Evolutionary conservation across 1,284 basidiomycete genomes (phyloP).

Genomic region (Rhodotorula sp.): DNA sequence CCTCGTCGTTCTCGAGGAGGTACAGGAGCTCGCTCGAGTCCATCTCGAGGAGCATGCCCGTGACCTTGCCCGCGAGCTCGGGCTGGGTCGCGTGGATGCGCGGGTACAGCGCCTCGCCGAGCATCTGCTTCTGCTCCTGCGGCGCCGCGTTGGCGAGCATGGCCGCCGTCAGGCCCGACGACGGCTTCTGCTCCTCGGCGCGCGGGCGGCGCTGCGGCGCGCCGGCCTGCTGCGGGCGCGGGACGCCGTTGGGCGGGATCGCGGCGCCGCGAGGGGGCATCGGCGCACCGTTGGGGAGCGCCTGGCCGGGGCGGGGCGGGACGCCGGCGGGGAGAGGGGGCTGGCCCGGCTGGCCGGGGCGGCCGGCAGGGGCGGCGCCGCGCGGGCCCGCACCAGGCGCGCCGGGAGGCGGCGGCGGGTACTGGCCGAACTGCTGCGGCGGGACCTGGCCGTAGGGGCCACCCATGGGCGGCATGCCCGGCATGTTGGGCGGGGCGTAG

Average conservation of each 20-base stretch:
- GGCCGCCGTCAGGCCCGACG: slow-evolving; percentile 53
- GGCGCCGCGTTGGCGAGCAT: slow-evolving; percentile 72
- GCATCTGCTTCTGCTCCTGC: slow-evolving; percentile 94
- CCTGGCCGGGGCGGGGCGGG: slow-evolving; percentile 28
- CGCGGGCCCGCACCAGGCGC: slow-evolving; percentile 58
- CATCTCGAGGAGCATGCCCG: slow-evolving; percentile 75
- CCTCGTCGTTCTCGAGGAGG: slow-evolving; percentile 75
- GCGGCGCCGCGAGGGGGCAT: slow-evolving; percentile 40
- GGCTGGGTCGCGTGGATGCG: slow-evolving; percentile 57
- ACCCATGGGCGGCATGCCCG: slow-evolving; percentile 63
- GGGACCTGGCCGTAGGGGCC: slow-evolving; percentile 58
- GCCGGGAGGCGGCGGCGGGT: slow-evolving; percentile 48
- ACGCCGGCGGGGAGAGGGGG: slow-evolving; percentile 33
- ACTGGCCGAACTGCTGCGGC: slow-evolving; percentile 42
- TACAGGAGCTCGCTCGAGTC: slow-evolving; percentile 86
- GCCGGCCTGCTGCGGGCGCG: slow-evolving; percentile 56
- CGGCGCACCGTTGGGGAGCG: slow-evolving; percentile 37
- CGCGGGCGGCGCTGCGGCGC: slow-evolving; percentile 51
- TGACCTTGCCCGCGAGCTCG: slow-evolving; percentile 94
- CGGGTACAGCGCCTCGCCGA: slow-evolving; percentile 70
- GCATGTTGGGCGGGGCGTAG: slow-evolving; percentile 70
- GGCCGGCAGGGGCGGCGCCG: slow-evolving; percentile 53
- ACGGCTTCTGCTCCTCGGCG: slow-evolving; percentile 43
- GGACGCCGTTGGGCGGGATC: slow-evolving; percentile 50
- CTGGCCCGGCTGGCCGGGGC: slow-evolving; percentile 44